phyloP scores from a whole-genome alignment of 2,329 filamentous ascomycete genomes.

The Penicillium sclerotigenum region DNA sequence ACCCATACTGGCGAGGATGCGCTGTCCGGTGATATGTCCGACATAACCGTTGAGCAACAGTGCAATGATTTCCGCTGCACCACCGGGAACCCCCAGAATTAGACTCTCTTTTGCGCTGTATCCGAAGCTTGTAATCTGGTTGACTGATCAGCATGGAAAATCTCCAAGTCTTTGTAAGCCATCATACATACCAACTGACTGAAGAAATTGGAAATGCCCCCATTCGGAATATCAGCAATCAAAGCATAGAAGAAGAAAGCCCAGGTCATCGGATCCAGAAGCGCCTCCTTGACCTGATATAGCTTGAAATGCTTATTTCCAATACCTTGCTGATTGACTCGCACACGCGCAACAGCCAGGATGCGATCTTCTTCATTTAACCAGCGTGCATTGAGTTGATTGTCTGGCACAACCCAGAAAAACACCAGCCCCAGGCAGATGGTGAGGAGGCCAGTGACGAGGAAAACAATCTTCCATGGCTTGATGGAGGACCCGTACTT shows the following conservation, averaged over 20 bases:
- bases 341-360: conserved; percentile 67
- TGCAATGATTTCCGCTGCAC: conserved; percentile 61
- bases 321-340: conserved; percentile 72
- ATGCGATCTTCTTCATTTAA: conserved; percentile 64
- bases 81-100: conserved; percentile 63
- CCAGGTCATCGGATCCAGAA: conserved; percentile 59
- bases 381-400: conserved; percentile 59
- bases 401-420: conserved; percentile 56
- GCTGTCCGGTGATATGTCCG: conserved; percentile 56
- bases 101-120: conserved; percentile 59
- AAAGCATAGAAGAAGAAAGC: conserved; percentile 58
- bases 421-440: conserved; percentile 49
- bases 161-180: no score
- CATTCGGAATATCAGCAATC: conserved; percentile 57
- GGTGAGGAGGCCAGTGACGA: conserved; percentile 54
- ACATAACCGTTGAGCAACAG: conserved; percentile 56
- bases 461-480: conserved; percentile 64
- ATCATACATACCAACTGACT: conserved; percentile 48
- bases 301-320: conserved; percentile 67
- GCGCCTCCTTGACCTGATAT: conserved; percentile 61
- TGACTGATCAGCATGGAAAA: neutral
- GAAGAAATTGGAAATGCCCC: conserved; percentile 61
- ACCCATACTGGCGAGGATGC: conserved; percentile 54
- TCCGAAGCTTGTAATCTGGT: conserved; percentile 58
- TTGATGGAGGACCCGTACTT: conserved; percentile 57